A percentile compares a stretch with the other conserved stretches of the same genome.
phyloP scores from a whole-genome alignment of 352 stramenopile species.

The Thraustochytrium striatum region DNA sequence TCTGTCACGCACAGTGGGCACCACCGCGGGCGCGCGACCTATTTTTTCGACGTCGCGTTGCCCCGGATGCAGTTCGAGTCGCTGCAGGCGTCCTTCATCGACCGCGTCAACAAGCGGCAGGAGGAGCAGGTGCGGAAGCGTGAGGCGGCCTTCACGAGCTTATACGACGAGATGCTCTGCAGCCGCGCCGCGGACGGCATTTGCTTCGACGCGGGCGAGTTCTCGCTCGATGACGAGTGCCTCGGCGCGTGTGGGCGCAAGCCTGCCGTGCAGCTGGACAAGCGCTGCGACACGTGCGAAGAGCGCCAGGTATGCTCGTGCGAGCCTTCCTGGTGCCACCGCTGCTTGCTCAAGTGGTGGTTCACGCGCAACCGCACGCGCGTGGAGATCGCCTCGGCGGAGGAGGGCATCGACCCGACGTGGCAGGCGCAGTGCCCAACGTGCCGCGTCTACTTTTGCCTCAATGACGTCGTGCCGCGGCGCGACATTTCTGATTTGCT shows the following conservation, averaged over 20 bases:
- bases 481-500: conserved; percentile 3
- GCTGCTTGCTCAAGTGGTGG: conserved; percentile 35
- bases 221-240: background rate
- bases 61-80: conserved; percentile 28
- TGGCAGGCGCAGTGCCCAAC: conserved; percentile 39
- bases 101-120: conserved; percentile 17
- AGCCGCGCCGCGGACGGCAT: background rate
- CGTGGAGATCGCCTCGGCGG: background rate
- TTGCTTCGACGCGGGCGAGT: background rate
- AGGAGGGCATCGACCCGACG: conserved; percentile 4
- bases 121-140: background rate
- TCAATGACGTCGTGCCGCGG: conserved; percentile 16
- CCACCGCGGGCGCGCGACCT: background rate
- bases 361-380: conserved; percentile 22
- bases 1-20: background rate
- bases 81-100: conserved; percentile 14
- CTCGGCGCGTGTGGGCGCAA: background rate
- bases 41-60: conserved; percentile 21
- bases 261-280: background rate
- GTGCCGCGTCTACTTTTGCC: conserved; percentile 43
- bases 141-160: background rate
- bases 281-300: conserved; percentile 14
- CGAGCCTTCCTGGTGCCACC: conserved; percentile 22
- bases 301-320: conserved; percentile 22
- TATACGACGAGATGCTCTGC: conserved; percentile 22